Conservation (phyloP, 371 early-diverging fungal genomes). For the Apophysomyces variabilis region DNA sequence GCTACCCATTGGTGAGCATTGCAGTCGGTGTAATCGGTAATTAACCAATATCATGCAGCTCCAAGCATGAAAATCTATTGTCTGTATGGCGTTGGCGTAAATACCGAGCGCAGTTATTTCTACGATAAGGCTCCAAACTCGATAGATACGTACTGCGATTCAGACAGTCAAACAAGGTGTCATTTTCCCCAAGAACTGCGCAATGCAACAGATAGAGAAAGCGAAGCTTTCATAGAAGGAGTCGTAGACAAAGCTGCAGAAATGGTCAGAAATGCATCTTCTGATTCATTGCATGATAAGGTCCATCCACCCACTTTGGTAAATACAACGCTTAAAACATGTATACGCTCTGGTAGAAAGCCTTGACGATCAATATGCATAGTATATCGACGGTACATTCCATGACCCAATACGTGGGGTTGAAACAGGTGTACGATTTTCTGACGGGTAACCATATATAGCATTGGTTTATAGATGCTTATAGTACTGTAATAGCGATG, state of each 20-base stretch:
- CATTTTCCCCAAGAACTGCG: neutral
- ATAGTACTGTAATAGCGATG: constrained; percentile 68
- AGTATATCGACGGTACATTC: constrained; percentile 52
- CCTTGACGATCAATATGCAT: neutral
- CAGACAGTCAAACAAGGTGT: neutral
- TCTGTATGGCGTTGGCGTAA: constrained; percentile 81
- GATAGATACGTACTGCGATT: constrained; percentile 8
- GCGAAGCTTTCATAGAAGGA: constrained; percentile 9
- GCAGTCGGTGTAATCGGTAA: neutral
- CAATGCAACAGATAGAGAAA: neutral
- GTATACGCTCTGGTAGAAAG: constrained; percentile 5
- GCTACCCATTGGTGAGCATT: constrained; percentile 69
- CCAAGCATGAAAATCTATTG: constrained; percentile 83
- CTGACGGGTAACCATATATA: constrained; percentile 51
- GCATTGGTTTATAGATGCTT: neutral
- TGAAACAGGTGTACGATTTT: constrained; percentile 60
- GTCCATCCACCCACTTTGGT: constrained; percentile 1
- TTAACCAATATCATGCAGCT: constrained; percentile 28
- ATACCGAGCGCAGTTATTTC: constrained; percentile 83
- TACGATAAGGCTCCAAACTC: constrained; percentile 37
- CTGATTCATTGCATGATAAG: neutral
- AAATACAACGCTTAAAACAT: neutral
- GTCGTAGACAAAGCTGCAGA: constrained; percentile 1
- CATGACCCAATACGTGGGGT: constrained; percentile 42
- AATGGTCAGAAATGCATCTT: neutral